Base-by-base conservation (phyloP, 345 rosid species). In the Dovyalis caffra region DNA sequence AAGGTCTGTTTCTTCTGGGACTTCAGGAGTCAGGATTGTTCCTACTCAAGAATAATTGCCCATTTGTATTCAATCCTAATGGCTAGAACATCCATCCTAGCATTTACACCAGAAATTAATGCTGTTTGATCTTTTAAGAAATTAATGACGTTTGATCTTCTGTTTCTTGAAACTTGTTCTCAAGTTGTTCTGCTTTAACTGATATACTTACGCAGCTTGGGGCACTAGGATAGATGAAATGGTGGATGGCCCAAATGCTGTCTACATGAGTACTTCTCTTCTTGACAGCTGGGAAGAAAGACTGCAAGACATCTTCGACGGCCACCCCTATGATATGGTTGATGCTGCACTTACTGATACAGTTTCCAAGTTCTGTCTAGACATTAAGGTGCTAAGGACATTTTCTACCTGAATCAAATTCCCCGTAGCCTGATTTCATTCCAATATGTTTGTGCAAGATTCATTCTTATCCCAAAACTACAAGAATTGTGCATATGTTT, bases 191-290 rank as follows among this genome's bases (percentile, higher is more conserved):
- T 38, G 57, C 70, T 38, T 49, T 0, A 15, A 9, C 32, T 73
- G 70, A 57, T 45, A 66, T 58, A 14, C 62, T 6, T 12, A 45
- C 14, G 68, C 80, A 88, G 92, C 88, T 18, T 87, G 94, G 90
- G 86, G 92, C 80, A 86, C 85, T 72, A 87, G 92, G 69, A 88
- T 90, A 0, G 92, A 87, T 79, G 88, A 88, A 67, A 74, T 87
- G 26, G 90, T 87, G 8, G 90, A 90, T 64, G 94, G 90, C 0
- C 90, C 90, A 0, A 88, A 84, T 53, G 88, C 88, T 3, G 75
- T 8, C 9, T 63, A 75, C 78, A 77, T 82, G 87, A 78, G 75
- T 74, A 66, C 86, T 18, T 25, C 72, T 0, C 88, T 83, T 72
- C 88, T 88, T 29, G 86, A 88, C 23, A 67, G 82, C 49, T 87